These are phyloP conservation scores for Balakata baccata DNA, from an alignment of 345 rosid species.

Conservation along the genomic window DNA sequence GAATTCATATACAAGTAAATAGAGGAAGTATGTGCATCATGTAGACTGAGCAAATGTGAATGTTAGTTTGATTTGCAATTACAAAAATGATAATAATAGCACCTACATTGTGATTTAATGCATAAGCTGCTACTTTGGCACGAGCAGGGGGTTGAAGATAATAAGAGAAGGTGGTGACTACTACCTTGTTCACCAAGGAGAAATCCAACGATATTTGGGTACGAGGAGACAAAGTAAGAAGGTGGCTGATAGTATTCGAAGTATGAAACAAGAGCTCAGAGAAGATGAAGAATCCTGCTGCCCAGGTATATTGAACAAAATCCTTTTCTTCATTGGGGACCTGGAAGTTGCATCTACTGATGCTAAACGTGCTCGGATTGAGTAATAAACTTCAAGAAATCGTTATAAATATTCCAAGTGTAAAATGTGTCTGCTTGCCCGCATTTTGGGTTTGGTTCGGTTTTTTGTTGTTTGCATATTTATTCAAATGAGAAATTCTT, in stretches of 20 bases:
- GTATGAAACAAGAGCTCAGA: slow-evolving; percentile 1
- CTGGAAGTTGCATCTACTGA: slow-evolving; percentile 49
- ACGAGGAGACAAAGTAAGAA: slow-evolving; percentile 31
- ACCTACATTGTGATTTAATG: not conserved
- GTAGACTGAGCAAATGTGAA: no score
- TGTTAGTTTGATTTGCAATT: not conserved
- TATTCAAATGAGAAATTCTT: no score
- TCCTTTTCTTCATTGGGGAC: slow-evolving; percentile 55
- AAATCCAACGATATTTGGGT: slow-evolving; percentile 51
- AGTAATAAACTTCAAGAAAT: not conserved
- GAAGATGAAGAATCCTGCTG: slow-evolving; percentile 25
- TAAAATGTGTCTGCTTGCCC: no score
- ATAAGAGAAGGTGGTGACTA: slow-evolving; percentile 52
- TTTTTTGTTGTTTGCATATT: no score
- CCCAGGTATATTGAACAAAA: slow-evolving; percentile 42
- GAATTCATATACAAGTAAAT: not conserved
- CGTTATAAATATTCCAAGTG: no score
- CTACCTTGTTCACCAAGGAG: slow-evolving; percentile 53
- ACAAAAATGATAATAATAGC: not conserved
- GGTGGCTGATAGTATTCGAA: not conserved
- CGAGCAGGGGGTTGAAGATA: slow-evolving; percentile 54
- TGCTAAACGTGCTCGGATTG: slow-evolving; percentile 35
- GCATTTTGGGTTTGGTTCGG: no score
- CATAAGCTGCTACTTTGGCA: not conserved
- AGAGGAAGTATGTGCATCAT: not conserved